Base-by-base conservation (phyloP, 192 early-diverging fungal species). In the Coemansia sp. region DNA sequence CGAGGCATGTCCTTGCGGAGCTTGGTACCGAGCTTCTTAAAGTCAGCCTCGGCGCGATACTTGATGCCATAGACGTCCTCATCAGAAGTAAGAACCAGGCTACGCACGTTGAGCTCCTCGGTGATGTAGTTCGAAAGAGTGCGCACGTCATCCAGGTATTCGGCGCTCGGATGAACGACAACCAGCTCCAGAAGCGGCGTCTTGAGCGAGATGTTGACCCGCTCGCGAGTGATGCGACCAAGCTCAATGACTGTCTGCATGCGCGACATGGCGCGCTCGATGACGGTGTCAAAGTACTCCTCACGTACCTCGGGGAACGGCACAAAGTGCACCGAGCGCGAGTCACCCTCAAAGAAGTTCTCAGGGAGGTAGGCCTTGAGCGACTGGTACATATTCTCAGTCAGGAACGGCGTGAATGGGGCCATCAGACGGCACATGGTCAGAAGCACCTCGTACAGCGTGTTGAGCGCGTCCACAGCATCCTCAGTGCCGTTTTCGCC, bases 221-320 rank as follows among this genome's bases (percentile, higher is more conserved):
- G 88, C 75, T 99, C 97, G 68, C 97, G 94, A 64, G 94, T 86
- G 70, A 89, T 81, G 53, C 97, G 91, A 33, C 96, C 97, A 65
- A 95, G 88, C 74, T 99, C 97, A 72, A 99, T 98, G 60, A 99
- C 97, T 2, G 90, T 83, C 85, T 97, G 96, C 95, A 99, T 97
- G 68, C 97, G 91, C 44, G 89, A 86, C 72, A 99, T 94, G 64
- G 93, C 86, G 65, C 97, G 93, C 85, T 99, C 97, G 78, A 99
- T 95, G 20, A 93, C 95, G 7, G 85, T 83, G 80, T 99, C 92
- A 88, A 97, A 97, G 93, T 99, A 98, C 78, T 96, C 92, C 70
- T 91, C 80, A 81, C 96, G 95, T 52, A 87, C 91, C 62, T 92
- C 95, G 18, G 97, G 97, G 92, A 97, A 97, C 18, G 87, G 76